phyloP scores from a whole-genome alignment of 768 basidiomycete species.

The Mycena maculata region DNA sequence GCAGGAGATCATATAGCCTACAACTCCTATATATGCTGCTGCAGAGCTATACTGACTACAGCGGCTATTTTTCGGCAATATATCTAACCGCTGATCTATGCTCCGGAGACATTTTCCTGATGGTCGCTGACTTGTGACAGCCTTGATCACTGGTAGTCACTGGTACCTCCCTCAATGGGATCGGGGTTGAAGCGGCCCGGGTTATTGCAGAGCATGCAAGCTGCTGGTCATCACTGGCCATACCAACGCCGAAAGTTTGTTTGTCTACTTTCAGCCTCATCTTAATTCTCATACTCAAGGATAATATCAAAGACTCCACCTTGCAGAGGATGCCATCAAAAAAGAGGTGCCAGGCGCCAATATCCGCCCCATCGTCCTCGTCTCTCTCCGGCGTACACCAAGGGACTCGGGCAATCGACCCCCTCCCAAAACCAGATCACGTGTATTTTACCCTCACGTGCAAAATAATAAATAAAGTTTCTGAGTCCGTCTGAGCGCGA shows the following conservation, averaged over 20 bases:
- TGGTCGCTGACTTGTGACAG: background rate
- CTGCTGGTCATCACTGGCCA: background rate
- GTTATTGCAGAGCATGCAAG: conserved; percentile 7
- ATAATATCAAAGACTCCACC: background rate
- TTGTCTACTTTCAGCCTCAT: background rate
- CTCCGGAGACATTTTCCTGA: no score
- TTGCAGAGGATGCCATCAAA: background rate
- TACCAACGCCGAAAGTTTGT: background rate
- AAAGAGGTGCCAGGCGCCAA: background rate
- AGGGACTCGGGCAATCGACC: no score
- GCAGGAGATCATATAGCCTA: no score
- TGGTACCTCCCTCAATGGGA: conserved; percentile 5
- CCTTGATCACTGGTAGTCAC: conserved; percentile 9
- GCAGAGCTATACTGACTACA: no score
- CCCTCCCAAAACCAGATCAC: no score
- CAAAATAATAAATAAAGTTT: no score
- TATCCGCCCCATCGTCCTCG: background rate
- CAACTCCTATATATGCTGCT: no score
- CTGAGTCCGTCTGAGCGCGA: no score
- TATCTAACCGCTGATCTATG: no score
- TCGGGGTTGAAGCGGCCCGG: background rate
- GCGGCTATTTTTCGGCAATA: no score
- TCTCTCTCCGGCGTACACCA: background rate
- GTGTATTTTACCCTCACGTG: no score
- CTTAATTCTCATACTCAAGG: background rate